Base-by-base conservation (phyloP, 2,329 filamentous ascomycete genomes). In the Fusarium concolor region DNA sequence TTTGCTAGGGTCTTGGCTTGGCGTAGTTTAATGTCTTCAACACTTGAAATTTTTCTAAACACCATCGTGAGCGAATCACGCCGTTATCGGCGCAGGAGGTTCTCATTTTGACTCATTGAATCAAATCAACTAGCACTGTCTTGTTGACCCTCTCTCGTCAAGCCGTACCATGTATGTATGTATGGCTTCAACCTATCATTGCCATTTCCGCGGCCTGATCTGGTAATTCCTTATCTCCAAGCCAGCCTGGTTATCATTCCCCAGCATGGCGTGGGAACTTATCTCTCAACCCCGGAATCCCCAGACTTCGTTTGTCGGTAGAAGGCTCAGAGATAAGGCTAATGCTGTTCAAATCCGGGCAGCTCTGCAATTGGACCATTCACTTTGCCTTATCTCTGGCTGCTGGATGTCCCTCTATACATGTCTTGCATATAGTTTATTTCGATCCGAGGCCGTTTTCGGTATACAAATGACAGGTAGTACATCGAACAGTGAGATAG, bases 281-380 rank as follows among this genome's bases (percentile, higher is more conserved):
- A 65, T 68, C 65, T 65, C 18, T 65, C 17, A 54, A 68, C 65
- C 65, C 65, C 52, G 33, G 61, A 62, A 67, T 62, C 65, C 66
- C 66, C 66, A 56, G 65, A 52, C 29, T 66, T 52, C 20, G 47
- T 24, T 37, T 68, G 38, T 65, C 47, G 44, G 42, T 18, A 68
- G 39, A 46, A 65, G 42, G 20, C 39, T 42, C 39, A 63, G 22
- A 69, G 65, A 69, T 67, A 69, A 62, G 52, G 37, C 62, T 55
- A 63, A 52, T 37, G 41, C 41, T 67, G 18, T 46, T 42, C 37
- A 26, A 67, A 59, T 67, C 65, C 9, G 66, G 65, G 66, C 65
- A 69, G 62, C 65, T 55, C 45, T 62, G 26, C 42, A 69, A 68
- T 68, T 68, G 66, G 66, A 26, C 26, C 47, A 37, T 61, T 22